These are phyloP conservation scores for Dispira parvispora DNA, from an alignment of 192 early-diverging fungal species.

Conservation along the genomic window DNA sequence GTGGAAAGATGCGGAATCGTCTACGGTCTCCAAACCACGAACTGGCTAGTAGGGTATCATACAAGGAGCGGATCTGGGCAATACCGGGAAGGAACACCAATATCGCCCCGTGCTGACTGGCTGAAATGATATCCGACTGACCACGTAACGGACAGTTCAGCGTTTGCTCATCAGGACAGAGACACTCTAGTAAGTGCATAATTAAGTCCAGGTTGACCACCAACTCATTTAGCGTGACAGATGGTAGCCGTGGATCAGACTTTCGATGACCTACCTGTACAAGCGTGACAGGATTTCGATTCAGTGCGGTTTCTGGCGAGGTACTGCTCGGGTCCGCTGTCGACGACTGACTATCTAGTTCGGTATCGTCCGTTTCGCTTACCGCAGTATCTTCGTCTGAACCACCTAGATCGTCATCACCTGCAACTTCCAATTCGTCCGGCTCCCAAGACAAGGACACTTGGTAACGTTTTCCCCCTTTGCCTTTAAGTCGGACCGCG, in stretches of 20 bases:
- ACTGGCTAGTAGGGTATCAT: conserved; percentile 30
- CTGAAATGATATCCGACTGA: not conserved
- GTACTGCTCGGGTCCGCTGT: not conserved
- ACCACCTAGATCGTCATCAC: not conserved
- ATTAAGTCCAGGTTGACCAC: not conserved
- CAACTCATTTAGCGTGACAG: not conserved
- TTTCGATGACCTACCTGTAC: not conserved
- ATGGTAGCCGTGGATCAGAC: not conserved
- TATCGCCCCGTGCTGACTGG: conserved; percentile 34
- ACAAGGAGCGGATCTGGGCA: conserved; percentile 48
- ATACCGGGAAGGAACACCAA: conserved; percentile 51
- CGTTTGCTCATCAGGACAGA: not conserved
- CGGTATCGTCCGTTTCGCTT: not conserved
- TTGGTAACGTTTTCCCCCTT: not conserved
- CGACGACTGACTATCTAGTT: not conserved
- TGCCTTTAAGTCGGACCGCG: conserved; percentile 10
- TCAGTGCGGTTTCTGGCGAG: not conserved
- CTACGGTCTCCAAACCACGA: conserved; percentile 27
- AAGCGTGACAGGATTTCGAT: not conserved
- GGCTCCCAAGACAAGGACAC: not conserved
- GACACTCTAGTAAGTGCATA: not conserved
- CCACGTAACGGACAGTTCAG: not conserved
- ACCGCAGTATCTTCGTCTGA: not conserved
- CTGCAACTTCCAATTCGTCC: not conserved
- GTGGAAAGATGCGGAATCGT: conserved; percentile 27